Base-by-base conservation (phyloP, 768 basidiomycete genomes). In the Naganishia randhawae region DNA sequence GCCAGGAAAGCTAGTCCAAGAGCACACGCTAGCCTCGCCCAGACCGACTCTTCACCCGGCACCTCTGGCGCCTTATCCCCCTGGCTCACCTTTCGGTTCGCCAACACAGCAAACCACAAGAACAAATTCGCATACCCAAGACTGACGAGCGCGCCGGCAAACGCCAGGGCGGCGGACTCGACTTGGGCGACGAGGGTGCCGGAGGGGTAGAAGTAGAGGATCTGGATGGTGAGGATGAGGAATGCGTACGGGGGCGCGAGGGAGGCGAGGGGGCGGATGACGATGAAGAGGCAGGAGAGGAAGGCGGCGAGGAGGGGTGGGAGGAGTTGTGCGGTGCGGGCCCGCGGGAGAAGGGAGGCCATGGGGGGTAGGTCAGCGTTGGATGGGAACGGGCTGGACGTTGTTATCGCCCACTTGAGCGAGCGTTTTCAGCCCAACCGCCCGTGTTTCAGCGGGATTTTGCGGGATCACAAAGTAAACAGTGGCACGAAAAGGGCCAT, bases 51-150 rank as follows among this genome's bases (percentile, higher is more conserved):
- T 11, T 25, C 8, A 32, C 17, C 33, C 19, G 22, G 27, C 25
- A 10, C 39, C 22, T 57, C 67, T 7, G 52, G 25, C 48, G 48
- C 19, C n/a, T n/a, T n/a, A n/a, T 35, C 13, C 50, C 19, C 22
- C 41, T 16, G 25, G 35, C 6, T 29, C 16, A 31, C 42, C 29
- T 3, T 31, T 7, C 65, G 54, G 32, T 70, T 70, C 45, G 65
- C 65, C 41, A 70, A 65, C 9, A 70, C 55, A 31, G 69, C 69
- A 55, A 70, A 70, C 27, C 50, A 70, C 14, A 70, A 42, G 39
- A 70, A 62, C 27, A 70, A n/a, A 25, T 70, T 57, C 35, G 55
- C 37, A 31, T 66, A 66, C 16, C 54, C 69, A 3, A 70, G 52
- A 25, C 45, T 37, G 4, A 70, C 14, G 22, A 66, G 37, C 6